A percentile compares a stretch with the other conserved stretches of the same genome.
Conservation (phyloP, 805 yeast genomes). For the Candida nanaspora region DNA sequence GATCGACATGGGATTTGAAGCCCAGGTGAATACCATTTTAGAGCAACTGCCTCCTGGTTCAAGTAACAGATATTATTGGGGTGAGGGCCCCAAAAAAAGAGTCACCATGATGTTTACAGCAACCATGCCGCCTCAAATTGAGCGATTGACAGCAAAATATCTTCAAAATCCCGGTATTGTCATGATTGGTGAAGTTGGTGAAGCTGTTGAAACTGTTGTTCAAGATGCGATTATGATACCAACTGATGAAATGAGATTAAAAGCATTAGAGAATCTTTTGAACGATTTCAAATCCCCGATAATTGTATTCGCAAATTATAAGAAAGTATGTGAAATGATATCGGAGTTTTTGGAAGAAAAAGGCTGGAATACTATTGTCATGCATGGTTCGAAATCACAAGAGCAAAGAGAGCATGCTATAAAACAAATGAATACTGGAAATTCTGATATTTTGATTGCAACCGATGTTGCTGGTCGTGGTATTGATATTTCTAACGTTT, state of each 20-base stretch:
- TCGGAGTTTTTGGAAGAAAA: slow-evolving; percentile 40
- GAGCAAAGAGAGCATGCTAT: slow-evolving; percentile 79
- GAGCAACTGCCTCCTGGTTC: slow-evolving; percentile 43
- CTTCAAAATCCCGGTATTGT: slow-evolving; percentile 55
- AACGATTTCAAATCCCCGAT: slow-evolving; percentile 43
- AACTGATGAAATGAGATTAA: slow-evolving; percentile 37
- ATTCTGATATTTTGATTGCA: slow-evolving; percentile 65
- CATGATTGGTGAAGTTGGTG: slow-evolving; percentile 60
- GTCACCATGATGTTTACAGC: slow-evolving; percentile 93
- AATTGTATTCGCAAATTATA: slow-evolving; percentile 77
- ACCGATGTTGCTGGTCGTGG: slow-evolving; percentile 97
- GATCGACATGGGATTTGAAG: slow-evolving; percentile 93
- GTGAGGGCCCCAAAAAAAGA: slow-evolving; percentile 22
- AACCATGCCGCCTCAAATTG: slow-evolving; percentile 75
- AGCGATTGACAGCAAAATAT: slow-evolving; percentile 56
- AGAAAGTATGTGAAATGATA: slow-evolving; percentile 63
- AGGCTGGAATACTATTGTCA: slow-evolving; percentile 46
- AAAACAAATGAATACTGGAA: slow-evolving; percentile 45
- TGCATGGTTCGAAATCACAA: slow-evolving; percentile 87
- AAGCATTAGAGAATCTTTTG: slow-evolving; percentile 33
- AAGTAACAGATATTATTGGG: slow-evolving; percentile 28
- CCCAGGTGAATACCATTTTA: slow-evolving; percentile 58
- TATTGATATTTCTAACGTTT: slow-evolving; percentile 81
- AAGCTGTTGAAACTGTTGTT: slow-evolving; percentile 58
- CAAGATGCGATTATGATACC: slow-evolving; percentile 57